Percentiles rank a stretch among this genome's conserved stretches.
Evolutionary conservation across 305 asterid genomes (phyloP).

Genomic region (Solanum aculeatissimum): DNA sequence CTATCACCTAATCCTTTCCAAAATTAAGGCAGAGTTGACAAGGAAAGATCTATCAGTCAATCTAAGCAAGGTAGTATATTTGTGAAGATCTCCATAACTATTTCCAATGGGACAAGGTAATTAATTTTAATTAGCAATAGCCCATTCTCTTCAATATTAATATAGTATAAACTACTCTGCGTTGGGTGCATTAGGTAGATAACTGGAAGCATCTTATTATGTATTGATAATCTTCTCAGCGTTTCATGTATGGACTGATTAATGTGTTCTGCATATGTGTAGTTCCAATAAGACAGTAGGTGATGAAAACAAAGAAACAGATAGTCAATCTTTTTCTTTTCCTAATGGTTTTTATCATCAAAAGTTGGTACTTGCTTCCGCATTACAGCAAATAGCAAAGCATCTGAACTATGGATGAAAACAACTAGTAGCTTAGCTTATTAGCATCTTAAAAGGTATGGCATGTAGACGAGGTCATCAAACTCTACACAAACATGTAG

Average conservation of each 20-base stretch:
- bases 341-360: too few species aligned
- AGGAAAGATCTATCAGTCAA: slow-evolving; percentile 62
- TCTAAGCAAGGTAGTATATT: slow-evolving; percentile 66
- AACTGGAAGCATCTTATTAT: neutral
- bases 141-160: too few species aligned
- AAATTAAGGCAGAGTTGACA: slow-evolving; percentile 39
- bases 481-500: too few species aligned
- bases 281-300: slow-evolving; percentile 11
- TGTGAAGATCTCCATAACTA: slow-evolving; percentile 64
- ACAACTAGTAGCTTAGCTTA: too few species aligned
- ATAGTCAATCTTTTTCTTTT: too few species aligned
- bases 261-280: slow-evolving; percentile 6
- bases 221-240: neutral
- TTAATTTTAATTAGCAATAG: neutral
- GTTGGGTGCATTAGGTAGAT: too few species aligned
- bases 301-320: slow-evolving; percentile 13
- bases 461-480: too few species aligned
- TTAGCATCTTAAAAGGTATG: too few species aligned
- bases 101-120: slow-evolving; percentile 52
- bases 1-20: neutral
- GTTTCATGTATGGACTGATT: neutral
- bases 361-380: too few species aligned
- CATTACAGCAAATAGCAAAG: too few species aligned
- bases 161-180: too few species aligned
- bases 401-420: too few species aligned